A percentile compares a stretch with the other conserved stretches of the same genome.
Conservation (phyloP, 1,139 yeast species). For the Yueomyces sp. region DNA sequence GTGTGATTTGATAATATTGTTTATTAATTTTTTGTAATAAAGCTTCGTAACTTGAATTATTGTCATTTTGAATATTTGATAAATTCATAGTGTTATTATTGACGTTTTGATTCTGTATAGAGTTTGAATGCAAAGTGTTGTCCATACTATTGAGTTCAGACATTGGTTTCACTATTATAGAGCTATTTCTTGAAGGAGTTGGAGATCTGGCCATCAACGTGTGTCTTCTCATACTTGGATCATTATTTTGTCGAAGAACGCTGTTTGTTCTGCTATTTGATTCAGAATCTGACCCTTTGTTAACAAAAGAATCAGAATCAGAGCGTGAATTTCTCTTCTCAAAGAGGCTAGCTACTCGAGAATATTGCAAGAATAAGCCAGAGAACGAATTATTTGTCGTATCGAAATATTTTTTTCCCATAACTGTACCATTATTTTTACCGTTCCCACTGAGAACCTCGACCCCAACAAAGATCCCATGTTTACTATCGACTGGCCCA, state of each 20-base stretch:
- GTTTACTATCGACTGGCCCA: conserved; percentile 64
- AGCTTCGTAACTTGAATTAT: background rate
- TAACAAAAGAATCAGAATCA: too few relatives aligned
- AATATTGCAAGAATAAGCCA: conserved; percentile 66
- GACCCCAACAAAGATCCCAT: conserved; percentile 79
- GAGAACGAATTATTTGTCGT: conserved; percentile 46
- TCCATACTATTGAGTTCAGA: background rate
- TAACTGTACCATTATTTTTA: conserved; percentile 63
- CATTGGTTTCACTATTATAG: background rate
- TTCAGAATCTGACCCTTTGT: too few relatives aligned
- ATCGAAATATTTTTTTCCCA: conserved; percentile 47
- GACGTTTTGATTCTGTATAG: background rate
- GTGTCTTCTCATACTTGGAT: too few relatives aligned
- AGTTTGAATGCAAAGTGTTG: background rate
- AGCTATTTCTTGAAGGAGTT: too few relatives aligned
- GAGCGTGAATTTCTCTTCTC: background rate
- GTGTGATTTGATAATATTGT: conserved; percentile 13
- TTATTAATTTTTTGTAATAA: conserved; percentile 4
- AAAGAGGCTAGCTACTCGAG: conserved; percentile 32
- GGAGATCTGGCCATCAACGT: too few relatives aligned
- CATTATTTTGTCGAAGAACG: too few relatives aligned
- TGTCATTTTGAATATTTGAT: background rate
- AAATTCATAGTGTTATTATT: background rate
- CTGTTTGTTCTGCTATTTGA: too few relatives aligned
- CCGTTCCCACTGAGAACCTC: conserved; percentile 67